phyloP scores from a whole-genome alignment of 768 basidiomycete genomes.

The Leccinellum albellum region DNA sequence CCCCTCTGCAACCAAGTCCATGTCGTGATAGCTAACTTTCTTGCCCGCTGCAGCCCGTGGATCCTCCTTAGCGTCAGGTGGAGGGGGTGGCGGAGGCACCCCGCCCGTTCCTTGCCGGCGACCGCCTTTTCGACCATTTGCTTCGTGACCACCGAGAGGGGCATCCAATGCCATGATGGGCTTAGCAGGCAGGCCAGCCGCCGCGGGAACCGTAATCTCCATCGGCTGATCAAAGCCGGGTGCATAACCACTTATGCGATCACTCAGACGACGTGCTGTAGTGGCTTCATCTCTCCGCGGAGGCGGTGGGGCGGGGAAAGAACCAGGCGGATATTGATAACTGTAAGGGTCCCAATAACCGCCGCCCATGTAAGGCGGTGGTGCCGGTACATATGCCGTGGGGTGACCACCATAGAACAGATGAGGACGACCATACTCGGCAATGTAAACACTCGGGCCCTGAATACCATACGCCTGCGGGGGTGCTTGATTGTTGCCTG shows the following conservation, averaged over 20 bases:
- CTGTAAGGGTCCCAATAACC: conserved; percentile 47
- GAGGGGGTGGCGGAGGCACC: conserved; percentile 72
- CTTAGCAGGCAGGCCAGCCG: conserved; percentile 77
- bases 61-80: conserved; percentile 88
- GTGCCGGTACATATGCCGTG: conserved; percentile 32
- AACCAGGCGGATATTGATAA: conserved; percentile 38
- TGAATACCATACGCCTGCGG: conserved; percentile 85
- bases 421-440: conserved; percentile 40
- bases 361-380: conserved; percentile 37
- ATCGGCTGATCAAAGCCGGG: conserved; percentile 40
- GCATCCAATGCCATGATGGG: conserved; percentile 57
- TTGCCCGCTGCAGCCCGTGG: conserved; percentile 86
- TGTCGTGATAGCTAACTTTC: conserved; percentile 91
- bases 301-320: conserved; percentile 35
- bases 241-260: conserved; percentile 77
- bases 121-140: conserved; percentile 32
- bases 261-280: conserved; percentile 66
- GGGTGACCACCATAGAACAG: conserved; percentile 39
- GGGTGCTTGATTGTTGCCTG: conserved; percentile 71
- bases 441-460: conserved; percentile 50
- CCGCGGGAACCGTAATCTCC: conserved; percentile 51
- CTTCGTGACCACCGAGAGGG: conserved; percentile 40
- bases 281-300: conserved; percentile 55
- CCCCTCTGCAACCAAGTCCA: conserved; percentile 88
- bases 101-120: conserved; percentile 38